Evolutionary conservation across 2,329 filamentous ascomycete species (phyloP).

Genomic region (Epichloe brachyelytri): DNA sequence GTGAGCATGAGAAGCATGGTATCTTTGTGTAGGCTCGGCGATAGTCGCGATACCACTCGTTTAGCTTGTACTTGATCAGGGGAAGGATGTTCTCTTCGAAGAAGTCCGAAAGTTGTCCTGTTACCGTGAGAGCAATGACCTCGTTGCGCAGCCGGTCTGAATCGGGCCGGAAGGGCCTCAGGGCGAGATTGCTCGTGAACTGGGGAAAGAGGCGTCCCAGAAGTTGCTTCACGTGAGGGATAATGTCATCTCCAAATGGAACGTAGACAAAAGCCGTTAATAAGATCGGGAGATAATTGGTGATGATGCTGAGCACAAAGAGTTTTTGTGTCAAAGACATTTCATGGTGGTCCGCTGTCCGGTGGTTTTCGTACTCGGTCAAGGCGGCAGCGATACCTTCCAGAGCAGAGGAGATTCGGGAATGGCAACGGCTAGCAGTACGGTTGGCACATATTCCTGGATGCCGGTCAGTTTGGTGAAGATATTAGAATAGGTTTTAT

Average conservation of each 20-base stretch:
- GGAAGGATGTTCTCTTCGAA: constrained; percentile 62
- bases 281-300: constrained; percentile 63
- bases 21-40: constrained; percentile 22
- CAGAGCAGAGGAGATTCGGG: constrained; percentile 49
- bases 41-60: constrained; percentile 31
- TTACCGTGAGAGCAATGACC: constrained; percentile 63
- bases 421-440: constrained; percentile 52
- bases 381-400: constrained; percentile 49
- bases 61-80: constrained; percentile 47
- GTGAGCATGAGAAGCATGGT: constrained; percentile 31
- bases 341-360: constrained; percentile 56
- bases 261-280: constrained; percentile 71
- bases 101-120: constrained; percentile 57
- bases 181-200: constrained; percentile 38
- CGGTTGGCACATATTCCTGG: constrained; percentile 59
- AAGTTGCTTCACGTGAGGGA: constrained; percentile 53
- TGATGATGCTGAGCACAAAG: constrained; percentile 69
- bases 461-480: neutral
- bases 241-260: constrained; percentile 54
- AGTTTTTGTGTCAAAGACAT: constrained; percentile 60
- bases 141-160: constrained; percentile 54
- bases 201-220: constrained; percentile 32
- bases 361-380: constrained; percentile 63
- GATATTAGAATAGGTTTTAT: no score
- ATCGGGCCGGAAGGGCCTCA: constrained; percentile 49